phyloP scores from a whole-genome alignment of 2,329 filamentous ascomycete species.

The Colletotrichum cordylinicola region DNA sequence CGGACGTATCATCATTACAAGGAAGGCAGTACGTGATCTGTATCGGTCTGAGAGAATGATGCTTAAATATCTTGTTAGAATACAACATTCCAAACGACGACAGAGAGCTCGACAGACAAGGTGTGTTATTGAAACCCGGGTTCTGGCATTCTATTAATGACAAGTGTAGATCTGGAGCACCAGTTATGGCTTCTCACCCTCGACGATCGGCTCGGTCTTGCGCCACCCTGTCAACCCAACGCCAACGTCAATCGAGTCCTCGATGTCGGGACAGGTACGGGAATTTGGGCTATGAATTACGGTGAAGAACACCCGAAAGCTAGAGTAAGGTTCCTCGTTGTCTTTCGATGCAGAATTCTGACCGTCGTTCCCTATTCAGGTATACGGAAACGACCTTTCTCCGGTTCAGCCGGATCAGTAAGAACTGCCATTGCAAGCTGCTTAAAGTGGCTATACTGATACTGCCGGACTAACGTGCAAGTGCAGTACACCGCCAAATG shows the following conservation, averaged over 20 bases:
- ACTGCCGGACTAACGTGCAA: too few species aligned
- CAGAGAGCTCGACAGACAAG: not conserved
- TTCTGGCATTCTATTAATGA: too few species aligned
- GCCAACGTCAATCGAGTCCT: constrained; percentile 18
- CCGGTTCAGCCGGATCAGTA: constrained; percentile 38
- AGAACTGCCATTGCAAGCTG: not conserved
- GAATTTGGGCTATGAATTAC: constrained; percentile 30
- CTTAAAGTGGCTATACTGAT: too few species aligned
- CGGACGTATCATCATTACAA: not conserved
- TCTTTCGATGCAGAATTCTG: too few species aligned
- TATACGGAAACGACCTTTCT: constrained; percentile 35
- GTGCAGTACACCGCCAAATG: constrained; percentile 40
- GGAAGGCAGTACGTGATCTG: not conserved
- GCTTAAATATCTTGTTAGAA: not conserved
- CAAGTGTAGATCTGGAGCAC: constrained; percentile 43
- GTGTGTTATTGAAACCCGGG: too few species aligned
- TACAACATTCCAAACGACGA: constrained; percentile 9
- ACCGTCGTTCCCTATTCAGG: not conserved
- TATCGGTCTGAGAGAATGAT: not conserved
- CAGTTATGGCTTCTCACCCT: constrained; percentile 37
- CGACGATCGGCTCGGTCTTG: constrained; percentile 31
- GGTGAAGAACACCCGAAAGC: constrained; percentile 36
- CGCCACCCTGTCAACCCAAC: constrained; percentile 26
- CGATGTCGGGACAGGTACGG: constrained; percentile 29
- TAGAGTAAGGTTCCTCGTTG: constrained; percentile 16